Evolutionary conservation across 1,284 basidiomycete genomes (phyloP).

Genomic region (Malassezia nana): DNA sequence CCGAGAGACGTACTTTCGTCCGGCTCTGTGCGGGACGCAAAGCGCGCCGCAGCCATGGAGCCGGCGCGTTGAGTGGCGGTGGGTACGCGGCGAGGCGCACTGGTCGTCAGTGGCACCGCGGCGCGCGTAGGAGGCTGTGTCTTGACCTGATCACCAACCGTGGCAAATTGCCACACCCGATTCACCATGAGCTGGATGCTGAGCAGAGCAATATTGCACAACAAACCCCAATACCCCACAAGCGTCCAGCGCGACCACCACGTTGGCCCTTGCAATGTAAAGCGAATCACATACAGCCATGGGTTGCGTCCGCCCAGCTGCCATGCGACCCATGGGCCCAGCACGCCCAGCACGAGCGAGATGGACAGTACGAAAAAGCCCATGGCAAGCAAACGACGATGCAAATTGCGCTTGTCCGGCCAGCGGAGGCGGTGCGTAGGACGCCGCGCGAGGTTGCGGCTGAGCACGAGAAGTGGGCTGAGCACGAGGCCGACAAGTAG

Average conservation of each 20-base stretch:
- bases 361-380: slow-evolving; percentile 73
- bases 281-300: slow-evolving; percentile 66
- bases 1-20: slow-evolving; percentile 7
- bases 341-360: slow-evolving; percentile 69
- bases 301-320: slow-evolving; percentile 73
- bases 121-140: slow-evolving; percentile 13
- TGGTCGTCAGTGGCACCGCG: not conserved
- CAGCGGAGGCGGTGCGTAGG: slow-evolving; percentile 79
- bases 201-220: slow-evolving; percentile 67
- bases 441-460: slow-evolving; percentile 79
- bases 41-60: slow-evolving; percentile 1
- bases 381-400: slow-evolving; percentile 71
- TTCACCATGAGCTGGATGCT: slow-evolving; percentile 19
- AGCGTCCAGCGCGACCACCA: slow-evolving; percentile 74
- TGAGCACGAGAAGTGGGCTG: slow-evolving; percentile 85
- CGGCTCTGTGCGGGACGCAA: not conserved
- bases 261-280: slow-evolving; percentile 61
- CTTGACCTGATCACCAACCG: slow-evolving; percentile 17
- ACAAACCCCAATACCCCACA: slow-evolving; percentile 70
- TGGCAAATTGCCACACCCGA: slow-evolving; percentile 18
- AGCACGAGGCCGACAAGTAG: slow-evolving; percentile 83
- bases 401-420: slow-evolving; percentile 74
- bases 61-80: slow-evolving; percentile 12
- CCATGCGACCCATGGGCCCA: slow-evolving; percentile 87
- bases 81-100: not conserved